Conservation (phyloP, 108 stramenopile species). For the Mediolabrus comicus region DNA sequence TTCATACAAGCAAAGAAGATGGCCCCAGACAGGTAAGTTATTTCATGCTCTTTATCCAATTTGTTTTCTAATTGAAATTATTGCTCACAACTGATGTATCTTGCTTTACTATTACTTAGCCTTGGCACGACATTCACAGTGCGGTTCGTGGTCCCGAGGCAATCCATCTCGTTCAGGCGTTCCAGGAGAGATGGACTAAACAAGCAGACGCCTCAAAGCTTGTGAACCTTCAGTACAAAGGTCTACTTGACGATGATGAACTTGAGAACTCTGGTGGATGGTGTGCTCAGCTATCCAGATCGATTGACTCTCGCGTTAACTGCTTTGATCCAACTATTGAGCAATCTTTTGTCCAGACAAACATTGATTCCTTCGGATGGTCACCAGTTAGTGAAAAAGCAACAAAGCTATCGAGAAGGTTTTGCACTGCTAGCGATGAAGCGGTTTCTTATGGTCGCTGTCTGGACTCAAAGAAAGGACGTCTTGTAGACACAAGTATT, state of each 20-base stretch:
- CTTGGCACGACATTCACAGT: conserved; percentile 62
- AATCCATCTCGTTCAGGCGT: conserved; percentile 45
- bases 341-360: neutral
- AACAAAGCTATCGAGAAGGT: conserved; percentile 17
- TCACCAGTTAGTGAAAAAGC: conserved; percentile 13
- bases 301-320: conserved; percentile 50
- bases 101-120: conserved; percentile 3
- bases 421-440: conserved; percentile 10
- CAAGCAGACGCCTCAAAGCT: conserved; percentile 39
- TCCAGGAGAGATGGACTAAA: conserved; percentile 54
- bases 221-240: conserved; percentile 15
- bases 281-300: conserved; percentile 48
- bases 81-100: neutral
- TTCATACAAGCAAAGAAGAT: conserved; percentile 16
- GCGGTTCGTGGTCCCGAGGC: conserved; percentile 47
- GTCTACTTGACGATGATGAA: conserved; percentile 8
- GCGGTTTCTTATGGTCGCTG: conserved; percentile 17
- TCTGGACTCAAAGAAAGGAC: conserved; percentile 44
- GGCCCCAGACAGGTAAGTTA: conserved; percentile 34
- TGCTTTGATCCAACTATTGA: conserved; percentile 27
- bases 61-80: neutral
- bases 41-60: neutral
- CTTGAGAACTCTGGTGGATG: conserved; percentile 41
- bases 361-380: conserved; percentile 9
- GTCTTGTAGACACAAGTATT: conserved; percentile 42